Percentiles rank a stretch among this genome's conserved stretches.
phyloP scores from a whole-genome alignment of 768 basidiomycete species.

The Rickenella mellea region DNA sequence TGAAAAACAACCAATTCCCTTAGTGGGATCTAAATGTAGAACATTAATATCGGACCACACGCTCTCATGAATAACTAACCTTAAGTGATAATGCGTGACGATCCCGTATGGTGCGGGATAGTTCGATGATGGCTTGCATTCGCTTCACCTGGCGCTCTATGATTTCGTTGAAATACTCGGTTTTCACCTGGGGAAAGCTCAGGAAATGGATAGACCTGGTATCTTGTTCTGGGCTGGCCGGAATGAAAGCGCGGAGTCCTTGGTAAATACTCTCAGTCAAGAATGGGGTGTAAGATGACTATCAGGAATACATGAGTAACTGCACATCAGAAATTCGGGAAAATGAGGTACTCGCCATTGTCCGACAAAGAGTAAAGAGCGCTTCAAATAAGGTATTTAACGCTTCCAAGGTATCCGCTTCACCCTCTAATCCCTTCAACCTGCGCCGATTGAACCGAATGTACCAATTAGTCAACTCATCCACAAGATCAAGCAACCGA shows the following conservation, averaged over 20 bases:
- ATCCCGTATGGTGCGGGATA: constrained; percentile 84
- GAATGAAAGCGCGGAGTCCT: constrained; percentile 73
- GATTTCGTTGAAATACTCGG: constrained; percentile 87
- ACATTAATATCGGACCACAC: not conserved
- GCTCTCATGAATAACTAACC: constrained; percentile 33
- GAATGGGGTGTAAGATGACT: constrained; percentile 99
- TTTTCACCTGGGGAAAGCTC: constrained; percentile 85
- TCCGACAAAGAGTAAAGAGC: constrained; percentile 86
- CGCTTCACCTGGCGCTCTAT: constrained; percentile 92
- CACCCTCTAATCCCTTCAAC: constrained; percentile 89
- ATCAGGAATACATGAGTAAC: not conserved
- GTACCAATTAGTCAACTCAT: constrained; percentile 99
- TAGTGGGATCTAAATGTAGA: constrained; percentile 64
- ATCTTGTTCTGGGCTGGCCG: constrained; percentile 66
- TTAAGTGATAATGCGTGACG: constrained; percentile 81
- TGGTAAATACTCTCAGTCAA: constrained; percentile 96
- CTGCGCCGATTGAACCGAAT: constrained; percentile 97
- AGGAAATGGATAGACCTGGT: constrained; percentile 93
- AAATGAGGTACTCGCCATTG: constrained; percentile 60
- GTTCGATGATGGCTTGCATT: constrained; percentile 91
- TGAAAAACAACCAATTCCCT: constrained; percentile 94
- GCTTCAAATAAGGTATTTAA: constrained; percentile 96
- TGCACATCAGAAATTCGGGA: not conserved
- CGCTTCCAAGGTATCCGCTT: constrained; percentile 77
- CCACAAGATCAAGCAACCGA: constrained; percentile 80